Evolutionary conservation across 805 yeast species (phyloP).

Genomic region (Metschnikowia picachoensis): DNA sequence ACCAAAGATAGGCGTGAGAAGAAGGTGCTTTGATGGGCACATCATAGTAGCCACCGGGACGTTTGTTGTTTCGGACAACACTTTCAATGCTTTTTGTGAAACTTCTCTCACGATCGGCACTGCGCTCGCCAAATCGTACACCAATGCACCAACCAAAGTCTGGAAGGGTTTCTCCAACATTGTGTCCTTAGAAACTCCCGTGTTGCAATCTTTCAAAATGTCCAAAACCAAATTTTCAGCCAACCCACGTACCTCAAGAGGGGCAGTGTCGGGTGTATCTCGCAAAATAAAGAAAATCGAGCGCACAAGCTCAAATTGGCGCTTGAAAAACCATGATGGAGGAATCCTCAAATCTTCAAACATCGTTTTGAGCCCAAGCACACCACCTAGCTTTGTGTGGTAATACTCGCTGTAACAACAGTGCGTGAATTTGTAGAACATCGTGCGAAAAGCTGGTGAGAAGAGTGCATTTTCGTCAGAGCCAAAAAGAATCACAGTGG

Average conservation of each 20-base stretch:
- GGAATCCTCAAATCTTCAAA: conserved; percentile 67
- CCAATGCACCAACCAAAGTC: conserved; percentile 81
- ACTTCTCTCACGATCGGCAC: conserved; percentile 78
- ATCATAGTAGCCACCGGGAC: conserved; percentile 73
- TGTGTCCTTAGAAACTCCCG: conserved; percentile 54
- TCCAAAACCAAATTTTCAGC: conserved; percentile 67
- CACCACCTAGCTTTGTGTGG: conserved; percentile 84
- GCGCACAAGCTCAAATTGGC: conserved; percentile 80
- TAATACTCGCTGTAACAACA: conserved; percentile 87
- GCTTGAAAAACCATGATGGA: conserved; percentile 63
- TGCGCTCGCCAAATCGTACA: conserved; percentile 89
- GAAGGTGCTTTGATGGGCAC: conserved; percentile 74
- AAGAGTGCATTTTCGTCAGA: conserved; percentile 57
- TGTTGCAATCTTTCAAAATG: conserved; percentile 63
- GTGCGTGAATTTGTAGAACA: conserved; percentile 83
- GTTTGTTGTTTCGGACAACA: conserved; percentile 64
- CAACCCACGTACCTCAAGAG: conserved; percentile 66
- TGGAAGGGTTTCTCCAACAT: conserved; percentile 70
- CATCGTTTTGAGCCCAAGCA: conserved; percentile 74
- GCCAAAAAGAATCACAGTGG: conserved; percentile 68
- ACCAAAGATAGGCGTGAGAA: conserved; percentile 91
- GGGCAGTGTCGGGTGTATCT: conserved; percentile 87
- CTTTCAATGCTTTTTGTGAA: conserved; percentile 65
- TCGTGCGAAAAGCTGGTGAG: conserved; percentile 69
- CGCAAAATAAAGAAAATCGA: conserved; percentile 86